Base-by-base conservation (phyloP, 345 rosid genomes). In the Ceriops zippeliana region DNA sequence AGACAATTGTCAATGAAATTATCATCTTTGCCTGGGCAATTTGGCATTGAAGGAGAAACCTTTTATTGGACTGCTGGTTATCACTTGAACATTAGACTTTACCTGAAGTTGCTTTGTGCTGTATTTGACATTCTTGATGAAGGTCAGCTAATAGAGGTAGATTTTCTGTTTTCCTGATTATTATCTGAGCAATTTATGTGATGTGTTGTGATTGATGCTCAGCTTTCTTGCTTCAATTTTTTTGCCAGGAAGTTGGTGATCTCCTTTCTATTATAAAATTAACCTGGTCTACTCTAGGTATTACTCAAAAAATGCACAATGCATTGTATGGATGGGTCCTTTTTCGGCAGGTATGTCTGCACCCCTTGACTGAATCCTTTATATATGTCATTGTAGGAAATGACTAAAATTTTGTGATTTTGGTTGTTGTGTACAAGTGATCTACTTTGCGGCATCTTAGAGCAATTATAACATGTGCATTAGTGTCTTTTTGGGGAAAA, bases 101-200 rank as follows among this genome's bases (percentile, higher is more conserved):
- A 93, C 71, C 88, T 88, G 79, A 89, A 86, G 71, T 83, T 93
- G 74, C 83, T 93, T 37, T 78, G 69, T 82, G 88, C 86, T 63
- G 47, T 89, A 64, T 93, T 93, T 76, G 98, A 93, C 76, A 73
- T 85, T 75, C 98, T 93, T 78, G 98, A 93, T 46, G 98, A 93
- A 79, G 86, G 86, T 73, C 96, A 91, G 83, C 86, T 93, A 70
- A 84, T 89, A 81, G 90, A 87, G 98, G 98, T 93, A 82, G 71
- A 63, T 63, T 63, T 51, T 58, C 30, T 34, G 46, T 22, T 57
- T 59, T 72, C 67, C 74, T 73, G 4, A 28, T 76, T 51, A 42
- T 60, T 52, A 51, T 13, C 54, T 64, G 19, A 32, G 31, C 61
- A 62, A 24, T 52, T 67, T 34, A 62, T 65, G 22, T 54, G 34